Base-by-base conservation (phyloP, 345 rosid genomes). In the Rubroshorea leprosula region DNA sequence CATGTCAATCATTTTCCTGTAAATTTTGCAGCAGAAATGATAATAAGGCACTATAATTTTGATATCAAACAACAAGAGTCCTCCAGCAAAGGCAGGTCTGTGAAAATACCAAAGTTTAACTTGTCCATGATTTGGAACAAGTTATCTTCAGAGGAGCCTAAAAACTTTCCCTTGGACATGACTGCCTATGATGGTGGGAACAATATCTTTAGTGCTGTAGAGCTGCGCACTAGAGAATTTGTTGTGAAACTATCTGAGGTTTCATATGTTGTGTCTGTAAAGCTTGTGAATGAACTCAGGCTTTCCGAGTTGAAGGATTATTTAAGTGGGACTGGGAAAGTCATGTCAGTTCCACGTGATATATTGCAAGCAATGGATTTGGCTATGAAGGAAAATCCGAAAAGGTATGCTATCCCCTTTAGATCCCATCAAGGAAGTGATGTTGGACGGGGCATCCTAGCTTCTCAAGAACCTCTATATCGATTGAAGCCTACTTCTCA, bases 331-430 rank as follows among this genome's bases (percentile, higher is more conserved):
- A 41, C 49, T 0, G 85, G 89, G 21, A 41, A 54, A 1, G 60
- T 65, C 0, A 31, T 56, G 20, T 39, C 65, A 0, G 29, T 69
- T 8, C 97, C 97, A 11, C 86, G 93, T 27, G 85, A 84, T 47
- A 78, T 85, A 17, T 51, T 90, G 70, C 97, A 86, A 73, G 95
- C 84, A 22, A 61, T 90, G 87, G 95, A 90, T 75, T 74, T 90
- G 21, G 89, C 80, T 41, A 74, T 87, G 97, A 90, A 90, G 70
- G 97, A 90, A 72, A 83, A 85, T 64, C 86, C 87, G 4, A 47
- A 71, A 2, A 76, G 65, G 61, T 54, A 55, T 51, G 78, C 41
- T 80, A 95, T 71, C 80, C 21, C 60, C 85, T 5, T 39, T 11
- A 65, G 61, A 0, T 17, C 66, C 23, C 8, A n/a, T 18, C 51